Evolutionary conservation across 495 filamentous ascomycete genomes (phyloP), one percentile per base, ranked within the genome.

Genomic region (Penicillium soppii): DNA sequence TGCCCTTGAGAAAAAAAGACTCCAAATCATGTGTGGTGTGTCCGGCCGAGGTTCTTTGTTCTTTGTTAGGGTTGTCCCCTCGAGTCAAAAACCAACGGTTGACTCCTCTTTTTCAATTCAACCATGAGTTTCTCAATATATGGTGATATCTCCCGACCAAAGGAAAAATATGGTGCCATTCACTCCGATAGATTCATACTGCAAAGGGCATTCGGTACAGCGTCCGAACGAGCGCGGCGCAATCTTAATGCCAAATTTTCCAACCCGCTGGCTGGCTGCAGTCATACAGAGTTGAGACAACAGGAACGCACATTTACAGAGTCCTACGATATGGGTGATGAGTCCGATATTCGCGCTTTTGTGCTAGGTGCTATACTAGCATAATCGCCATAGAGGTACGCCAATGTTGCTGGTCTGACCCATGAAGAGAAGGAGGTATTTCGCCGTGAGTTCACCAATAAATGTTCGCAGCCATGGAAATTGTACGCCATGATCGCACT

Each of bases 331-430:
- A 71, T 91, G 33, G 84, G 79, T 15, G 79, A 82, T 43, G 67
- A 72, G 22, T 66, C 72, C 5, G 87, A 90, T 57, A 69, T 89
- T 29, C 75, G 83, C 19, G 84, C 83, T 16, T 88, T 95, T 62
- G 78, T 80, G 35, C 76, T 88, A 49, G 90, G 89, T 3, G 90
- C 90, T 40, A 75, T 89, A 37, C 73, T 92, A 44, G 86, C 85
- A 4, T 82, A 86, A 35, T 67, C 81, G 12, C 79, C 81, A 6
- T 66, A 72, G 38, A 65, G 66, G 35, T 86, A 79, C 58, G 79
- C 81, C 9, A 65, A 68, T 36, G 65, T 88, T 30, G 57, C 69
- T 4, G 82, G 74, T 15, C 68, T 89, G 41, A 82, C 74, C 12
- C 67, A 68, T 5, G 70, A 78, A 6, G 87, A 91, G 56, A 72